Conservation (phyloP, 768 basidiomycete species). For the Suillus alpinus region DNA sequence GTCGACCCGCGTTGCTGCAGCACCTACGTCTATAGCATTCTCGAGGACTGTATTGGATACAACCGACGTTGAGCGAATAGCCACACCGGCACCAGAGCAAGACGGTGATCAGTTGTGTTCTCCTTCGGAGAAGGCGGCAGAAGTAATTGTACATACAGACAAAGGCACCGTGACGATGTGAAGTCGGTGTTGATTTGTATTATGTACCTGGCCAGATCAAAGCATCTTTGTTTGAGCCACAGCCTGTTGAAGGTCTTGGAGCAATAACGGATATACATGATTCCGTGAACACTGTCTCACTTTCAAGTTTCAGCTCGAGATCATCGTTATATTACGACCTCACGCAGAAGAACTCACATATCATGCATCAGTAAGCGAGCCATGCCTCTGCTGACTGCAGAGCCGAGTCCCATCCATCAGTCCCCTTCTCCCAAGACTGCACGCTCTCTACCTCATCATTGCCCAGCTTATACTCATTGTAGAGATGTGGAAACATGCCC, state of each 20-base stretch:
- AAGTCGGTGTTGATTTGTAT: not conserved
- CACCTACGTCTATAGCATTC: not conserved
- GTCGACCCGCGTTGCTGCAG: not conserved
- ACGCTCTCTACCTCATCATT: constrained; percentile 44
- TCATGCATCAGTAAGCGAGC: constrained; percentile 31
- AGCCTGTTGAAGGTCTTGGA: not conserved
- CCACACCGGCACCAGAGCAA: not conserved
- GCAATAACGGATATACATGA: not conserved
- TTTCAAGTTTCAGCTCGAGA: not conserved
- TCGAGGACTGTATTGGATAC: not conserved
- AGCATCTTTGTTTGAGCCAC: not conserved
- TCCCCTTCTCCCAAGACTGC: constrained; percentile 20
- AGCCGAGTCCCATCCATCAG: constrained; percentile 32
- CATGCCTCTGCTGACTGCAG: constrained; percentile 24
- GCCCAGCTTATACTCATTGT: constrained; percentile 44
- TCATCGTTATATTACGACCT: not conserved
- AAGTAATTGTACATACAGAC: not conserved
- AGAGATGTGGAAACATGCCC: constrained; percentile 53
- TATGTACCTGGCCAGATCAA: not conserved
- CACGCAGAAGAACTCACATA: not conserved
- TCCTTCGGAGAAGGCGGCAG: not conserved
- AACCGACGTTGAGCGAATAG: not conserved
- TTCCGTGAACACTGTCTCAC: not conserved
- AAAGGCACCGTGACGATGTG: not conserved
- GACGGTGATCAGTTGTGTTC: not conserved